Evolutionary conservation across 345 rosid genomes (phyloP).

Genomic region (Salix brachista): DNA sequence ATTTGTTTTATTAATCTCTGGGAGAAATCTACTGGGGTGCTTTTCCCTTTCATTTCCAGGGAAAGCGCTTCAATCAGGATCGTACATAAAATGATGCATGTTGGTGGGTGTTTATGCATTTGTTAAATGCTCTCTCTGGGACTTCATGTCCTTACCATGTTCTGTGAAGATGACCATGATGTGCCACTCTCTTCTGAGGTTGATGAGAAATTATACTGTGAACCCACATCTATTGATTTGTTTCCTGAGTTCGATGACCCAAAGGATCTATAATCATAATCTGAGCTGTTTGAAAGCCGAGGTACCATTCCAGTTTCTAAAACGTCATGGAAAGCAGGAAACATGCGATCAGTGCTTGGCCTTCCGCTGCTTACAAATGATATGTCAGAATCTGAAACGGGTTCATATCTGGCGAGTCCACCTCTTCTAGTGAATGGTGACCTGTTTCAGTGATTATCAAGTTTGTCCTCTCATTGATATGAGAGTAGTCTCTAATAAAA

Average conservation of each 20-base stretch:
- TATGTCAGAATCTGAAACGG: slow-evolving; percentile 52
- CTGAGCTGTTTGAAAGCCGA: slow-evolving; percentile 43
- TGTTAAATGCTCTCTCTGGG: background rate
- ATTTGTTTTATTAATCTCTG: background rate
- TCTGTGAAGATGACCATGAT: slow-evolving; percentile 31
- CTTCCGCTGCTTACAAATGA: slow-evolving; percentile 73
- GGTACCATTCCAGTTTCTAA: slow-evolving; percentile 17
- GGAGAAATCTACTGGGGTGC: background rate
- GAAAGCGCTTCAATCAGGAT: background rate
- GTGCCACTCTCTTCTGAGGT: slow-evolving; percentile 36
- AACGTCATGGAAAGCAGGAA: slow-evolving; percentile 36
- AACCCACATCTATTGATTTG: slow-evolving; percentile 40
- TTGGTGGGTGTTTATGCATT: background rate
- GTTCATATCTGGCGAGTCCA: slow-evolving; percentile 34
- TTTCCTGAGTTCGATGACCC: slow-evolving; percentile 37
- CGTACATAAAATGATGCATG: background rate
- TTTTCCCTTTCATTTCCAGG: background rate
- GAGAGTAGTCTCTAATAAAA: background rate
- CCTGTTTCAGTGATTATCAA: slow-evolving; percentile 27
- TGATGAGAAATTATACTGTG: slow-evolving; percentile 39
- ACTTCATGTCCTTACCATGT: slow-evolving; percentile 30
- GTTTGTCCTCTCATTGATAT: slow-evolving; percentile 1
- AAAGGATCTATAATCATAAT: slow-evolving; percentile 40
- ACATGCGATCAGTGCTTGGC: slow-evolving; percentile 45
- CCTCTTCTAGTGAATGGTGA: slow-evolving; percentile 56